Conservation (phyloP, 768 basidiomycete species). For the Gautieria morchelliformis region DNA sequence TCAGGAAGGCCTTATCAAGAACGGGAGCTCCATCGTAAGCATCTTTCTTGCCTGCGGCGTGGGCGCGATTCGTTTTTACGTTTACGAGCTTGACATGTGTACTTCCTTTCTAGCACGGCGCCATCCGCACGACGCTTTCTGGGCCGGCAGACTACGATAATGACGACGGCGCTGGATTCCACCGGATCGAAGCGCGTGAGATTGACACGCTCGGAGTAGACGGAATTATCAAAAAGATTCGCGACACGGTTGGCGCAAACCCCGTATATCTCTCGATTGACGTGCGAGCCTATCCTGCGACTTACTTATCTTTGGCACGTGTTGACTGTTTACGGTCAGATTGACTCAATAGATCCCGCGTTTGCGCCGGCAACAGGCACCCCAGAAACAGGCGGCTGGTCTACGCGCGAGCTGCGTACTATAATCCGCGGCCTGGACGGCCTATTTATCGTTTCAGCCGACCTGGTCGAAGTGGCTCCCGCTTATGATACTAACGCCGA, state of each 20-base stretch:
- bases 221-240: constrained; percentile 75
- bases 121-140: constrained; percentile 76
- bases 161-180: constrained; percentile 71
- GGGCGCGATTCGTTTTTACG: constrained; percentile 11
- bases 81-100: constrained; percentile 8
- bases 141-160: constrained; percentile 69
- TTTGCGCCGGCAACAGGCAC: constrained; percentile 82
- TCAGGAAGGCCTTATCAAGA: constrained; percentile 69
- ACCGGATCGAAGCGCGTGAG: constrained; percentile 75
- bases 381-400: constrained; percentile 74
- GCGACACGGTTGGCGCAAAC: constrained; percentile 59
- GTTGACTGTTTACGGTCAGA: constrained; percentile 29
- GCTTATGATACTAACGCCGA: constrained; percentile 67
- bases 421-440: constrained; percentile 71
- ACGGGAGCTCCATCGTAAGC: constrained; percentile 80
- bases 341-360: constrained; percentile 72
- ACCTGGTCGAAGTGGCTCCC: constrained; percentile 80
- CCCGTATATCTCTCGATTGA: constrained; percentile 79
- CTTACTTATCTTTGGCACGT: not conserved
- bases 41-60: constrained; percentile 19
- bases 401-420: constrained; percentile 69
- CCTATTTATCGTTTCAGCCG: constrained; percentile 67
- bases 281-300: constrained; percentile 28
- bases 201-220: constrained; percentile 71
- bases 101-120: constrained; percentile 53